Conservation (phyloP, 2,329 filamentous ascomycete genomes). For the Colletotrichum echinochloae region DNA sequence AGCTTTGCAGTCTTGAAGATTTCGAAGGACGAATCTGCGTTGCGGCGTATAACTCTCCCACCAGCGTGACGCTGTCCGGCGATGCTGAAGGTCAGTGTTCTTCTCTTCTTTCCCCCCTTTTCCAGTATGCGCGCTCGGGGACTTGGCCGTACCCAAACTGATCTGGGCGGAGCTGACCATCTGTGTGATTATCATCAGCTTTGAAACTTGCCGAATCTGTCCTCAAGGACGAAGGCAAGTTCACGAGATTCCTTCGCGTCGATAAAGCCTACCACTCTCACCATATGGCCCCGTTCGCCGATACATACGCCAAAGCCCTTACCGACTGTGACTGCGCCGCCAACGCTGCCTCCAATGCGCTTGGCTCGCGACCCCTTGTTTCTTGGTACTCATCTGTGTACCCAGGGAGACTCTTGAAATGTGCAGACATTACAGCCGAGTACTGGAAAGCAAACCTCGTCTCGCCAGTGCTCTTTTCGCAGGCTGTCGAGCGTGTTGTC, state of each 20-base stretch:
- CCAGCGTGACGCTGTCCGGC: slow-evolving; percentile 45
- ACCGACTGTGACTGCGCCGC: neutral
- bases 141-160: neutral
- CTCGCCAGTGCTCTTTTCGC: slow-evolving; percentile 14
- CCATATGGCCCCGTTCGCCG: neutral
- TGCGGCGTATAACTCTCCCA: slow-evolving; percentile 44
- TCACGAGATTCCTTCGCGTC: slow-evolving; percentile 46
- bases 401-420: neutral
- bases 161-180: neutral
- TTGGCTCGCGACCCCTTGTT: neutral
- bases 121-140: neutral
- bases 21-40: slow-evolving; percentile 42
- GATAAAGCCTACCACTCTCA: slow-evolving; percentile 7
- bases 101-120: neutral
- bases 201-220: slow-evolving; percentile 43
- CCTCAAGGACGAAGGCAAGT: slow-evolving; percentile 43
- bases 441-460: slow-evolving; percentile 2
- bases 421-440: neutral
- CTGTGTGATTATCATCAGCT: slow-evolving; percentile 22
- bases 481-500: slow-evolving; percentile 13
- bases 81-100: slow-evolving; percentile 42
- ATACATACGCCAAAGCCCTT: neutral
- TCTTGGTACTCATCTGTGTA: neutral
- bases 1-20: slow-evolving; percentile 18
- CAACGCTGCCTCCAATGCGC: neutral